phyloP scores from a whole-genome alignment of 192 early-diverging fungal genomes.

The Coemansia javaensis region DNA sequence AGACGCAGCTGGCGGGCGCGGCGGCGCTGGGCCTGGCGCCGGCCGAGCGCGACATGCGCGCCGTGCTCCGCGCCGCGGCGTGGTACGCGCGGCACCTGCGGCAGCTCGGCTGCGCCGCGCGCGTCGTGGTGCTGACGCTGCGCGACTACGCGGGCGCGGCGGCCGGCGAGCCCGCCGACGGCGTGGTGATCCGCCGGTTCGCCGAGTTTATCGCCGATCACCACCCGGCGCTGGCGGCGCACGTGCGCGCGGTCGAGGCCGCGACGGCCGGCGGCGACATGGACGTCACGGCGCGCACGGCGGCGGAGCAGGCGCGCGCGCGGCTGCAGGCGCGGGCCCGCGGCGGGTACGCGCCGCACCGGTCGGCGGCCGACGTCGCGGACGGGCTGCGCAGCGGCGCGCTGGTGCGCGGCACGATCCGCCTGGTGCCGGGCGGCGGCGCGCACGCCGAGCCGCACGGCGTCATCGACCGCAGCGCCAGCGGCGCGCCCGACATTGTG shows the following conservation, averaged over 20 bases:
- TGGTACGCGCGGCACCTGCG: constrained; percentile 61
- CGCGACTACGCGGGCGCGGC: constrained; percentile 2
- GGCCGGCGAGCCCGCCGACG: no score
- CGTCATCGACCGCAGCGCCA: constrained; percentile 28
- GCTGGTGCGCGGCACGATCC: constrained; percentile 39
- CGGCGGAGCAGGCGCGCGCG: constrained; percentile 27
- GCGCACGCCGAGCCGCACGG: constrained; percentile 16
- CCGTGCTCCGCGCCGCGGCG: constrained; percentile 47
- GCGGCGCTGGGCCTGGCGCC: constrained; percentile 20
- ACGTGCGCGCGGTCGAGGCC: constrained; percentile 49
- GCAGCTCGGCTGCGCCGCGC: constrained; percentile 7
- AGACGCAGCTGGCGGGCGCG: constrained; percentile 29
- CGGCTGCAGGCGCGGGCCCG: constrained; percentile 24
- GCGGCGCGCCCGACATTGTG: constrained; percentile 53
- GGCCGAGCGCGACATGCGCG: constrained; percentile 53
- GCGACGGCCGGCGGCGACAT: constrained; percentile 53
- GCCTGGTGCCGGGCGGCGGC: constrained; percentile 10
- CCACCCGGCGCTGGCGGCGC: constrained; percentile 42
- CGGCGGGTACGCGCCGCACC: constrained; percentile 12
- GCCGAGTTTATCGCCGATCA: constrained; percentile 43
- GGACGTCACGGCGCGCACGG: constrained; percentile 36
- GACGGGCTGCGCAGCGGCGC: constrained; percentile 36
- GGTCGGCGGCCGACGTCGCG: constrained; percentile 17
- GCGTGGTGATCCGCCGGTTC: constrained; percentile 22
- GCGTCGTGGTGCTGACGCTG: constrained; percentile 18